These are phyloP conservation scores for Fusarium austroafricanum DNA, from an alignment of 2,329 filamentous ascomycete species.

Conservation along the genomic window DNA sequence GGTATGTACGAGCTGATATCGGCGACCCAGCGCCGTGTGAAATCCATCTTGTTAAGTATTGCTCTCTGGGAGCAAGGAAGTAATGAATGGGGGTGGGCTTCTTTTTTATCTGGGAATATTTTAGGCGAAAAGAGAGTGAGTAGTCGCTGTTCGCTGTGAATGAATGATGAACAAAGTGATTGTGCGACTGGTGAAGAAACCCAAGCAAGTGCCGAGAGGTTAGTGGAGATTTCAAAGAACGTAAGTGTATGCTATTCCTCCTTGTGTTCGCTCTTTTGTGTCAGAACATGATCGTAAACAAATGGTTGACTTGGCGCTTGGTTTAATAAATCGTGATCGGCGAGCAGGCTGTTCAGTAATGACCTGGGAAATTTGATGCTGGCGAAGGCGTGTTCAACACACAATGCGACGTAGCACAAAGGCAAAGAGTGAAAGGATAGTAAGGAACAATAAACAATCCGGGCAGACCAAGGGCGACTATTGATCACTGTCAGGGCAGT, in stretches of 20 bases:
- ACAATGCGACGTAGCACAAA: slow-evolving; percentile 35
- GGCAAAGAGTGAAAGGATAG: slow-evolving; percentile 12
- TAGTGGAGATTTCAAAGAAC: slow-evolving; percentile 32
- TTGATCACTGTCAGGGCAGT: slow-evolving; percentile 5
- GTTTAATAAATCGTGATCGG: slow-evolving; percentile 31
- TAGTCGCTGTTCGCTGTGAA: slow-evolving; percentile 16
- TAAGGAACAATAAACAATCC: slow-evolving; percentile 25
- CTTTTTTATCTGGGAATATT: slow-evolving; percentile 21
- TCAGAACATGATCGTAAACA: slow-evolving; percentile 42
- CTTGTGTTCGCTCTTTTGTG: slow-evolving; percentile 31
- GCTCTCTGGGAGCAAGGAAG: slow-evolving; percentile 19
- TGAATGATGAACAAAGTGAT: slow-evolving; percentile 7
- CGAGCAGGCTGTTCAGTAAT: slow-evolving; percentile 22
- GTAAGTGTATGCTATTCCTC: slow-evolving; percentile 37
- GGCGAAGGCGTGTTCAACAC: slow-evolving; percentile 35
- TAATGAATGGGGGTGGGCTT: slow-evolving; percentile 22
- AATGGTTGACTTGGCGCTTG: slow-evolving; percentile 18
- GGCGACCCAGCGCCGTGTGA: slow-evolving; percentile 49
- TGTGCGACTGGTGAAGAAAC: slow-evolving; percentile 17
- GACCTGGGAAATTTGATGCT: slow-evolving; percentile 22
- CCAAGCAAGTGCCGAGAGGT: slow-evolving; percentile 26
- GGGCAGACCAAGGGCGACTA: slow-evolving; percentile 24
- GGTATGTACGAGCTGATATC: slow-evolving; percentile 47
- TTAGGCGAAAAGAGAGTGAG: slow-evolving; percentile 23
- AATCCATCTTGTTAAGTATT: slow-evolving; percentile 49